Evolutionary conservation across 257 asterid genomes (phyloP), one percentile per base, ranked within the genome.

Genomic region (Catharanthus roseus): DNA sequence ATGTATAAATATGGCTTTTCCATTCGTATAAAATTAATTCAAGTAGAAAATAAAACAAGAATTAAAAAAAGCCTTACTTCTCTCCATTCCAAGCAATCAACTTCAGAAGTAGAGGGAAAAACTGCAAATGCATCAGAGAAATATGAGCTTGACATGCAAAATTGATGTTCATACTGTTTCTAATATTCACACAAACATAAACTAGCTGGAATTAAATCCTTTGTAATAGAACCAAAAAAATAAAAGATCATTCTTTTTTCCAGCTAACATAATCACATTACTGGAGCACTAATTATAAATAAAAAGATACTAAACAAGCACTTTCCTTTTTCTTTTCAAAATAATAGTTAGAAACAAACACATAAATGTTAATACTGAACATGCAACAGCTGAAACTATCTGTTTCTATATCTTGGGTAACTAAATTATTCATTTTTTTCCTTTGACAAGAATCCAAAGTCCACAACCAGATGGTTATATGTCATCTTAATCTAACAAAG

Each of bases 61-160:
- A 65, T 5, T 9, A 4, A 29, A 71, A 65, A 76, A 65, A 73
- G 55, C 72, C 95, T 85, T 83, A 90, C 97, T 87, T 88, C 88
- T 88, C 96, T 64, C 96, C 99, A 72, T 89, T 93, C 97, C 97
- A 93, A 62, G 99, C 97, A 78, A 93, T 83, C 83, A 93, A 80
- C 86, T 93, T 93, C 81, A 93, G 88, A 83, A 91, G 58, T 72
- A 93, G 82, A 0, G 97, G 99, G 85, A 93, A 93, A 84, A 86
- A 91, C 96, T 93, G 95, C 92, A 82, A 51, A 75, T 72, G 70
- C 44, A 64, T 71, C 68, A 77, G 63, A 65, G 57, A 85, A 68
- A 77, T 83, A 63, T 81, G 79, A 74, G 44, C 63, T 55, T 65
- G 71, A 34, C 13, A 58, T 28, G 63, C 71, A 26, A 69, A 23